Conservation (phyloP, 2,329 filamentous ascomycete genomes). For the Trichophyton rubrum region DNA sequence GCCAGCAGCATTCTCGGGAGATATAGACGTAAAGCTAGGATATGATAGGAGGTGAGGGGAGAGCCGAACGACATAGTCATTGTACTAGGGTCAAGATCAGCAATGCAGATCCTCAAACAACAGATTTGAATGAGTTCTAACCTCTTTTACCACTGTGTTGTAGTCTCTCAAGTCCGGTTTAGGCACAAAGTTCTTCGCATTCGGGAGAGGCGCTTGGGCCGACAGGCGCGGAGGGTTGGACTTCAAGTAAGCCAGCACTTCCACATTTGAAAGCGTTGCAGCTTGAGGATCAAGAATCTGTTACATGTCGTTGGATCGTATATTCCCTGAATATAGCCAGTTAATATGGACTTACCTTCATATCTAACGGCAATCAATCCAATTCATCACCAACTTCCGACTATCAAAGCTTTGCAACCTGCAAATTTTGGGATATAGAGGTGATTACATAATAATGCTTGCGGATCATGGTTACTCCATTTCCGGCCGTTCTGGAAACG, state of each 20-base stretch:
- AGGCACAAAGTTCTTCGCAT: constrained; percentile 27
- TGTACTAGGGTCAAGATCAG: constrained; percentile 21
- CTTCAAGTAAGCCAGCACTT: constrained; percentile 32
- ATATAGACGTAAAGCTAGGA: constrained; percentile 19
- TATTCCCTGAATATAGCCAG: neutral
- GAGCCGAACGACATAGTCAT: constrained; percentile 30
- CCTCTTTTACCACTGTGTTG: constrained; percentile 36
- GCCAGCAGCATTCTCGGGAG: constrained; percentile 12
- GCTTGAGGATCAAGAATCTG: constrained; percentile 35
- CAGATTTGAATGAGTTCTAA: constrained; percentile 14
- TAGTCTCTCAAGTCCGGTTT: constrained; percentile 34
- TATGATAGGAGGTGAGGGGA: constrained; percentile 30
- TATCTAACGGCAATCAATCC: neutral
- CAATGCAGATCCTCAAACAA: neutral
- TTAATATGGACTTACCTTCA: neutral
- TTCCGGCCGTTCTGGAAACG: neutral
- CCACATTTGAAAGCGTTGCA: constrained; percentile 33
- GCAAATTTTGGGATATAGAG: neutral
- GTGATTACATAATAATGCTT: neutral
- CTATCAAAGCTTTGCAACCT: neutral
- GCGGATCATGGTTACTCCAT: neutral
- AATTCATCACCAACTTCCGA: neutral
- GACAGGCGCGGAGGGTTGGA: constrained; percentile 31
- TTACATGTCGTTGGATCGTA: neutral
- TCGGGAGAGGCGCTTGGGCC: constrained; percentile 26